Evolutionary conservation across 1,284 basidiomycete species (phyloP), one percentile per base, ranked within the genome.

Genomic region (Athelia sp.): DNA sequence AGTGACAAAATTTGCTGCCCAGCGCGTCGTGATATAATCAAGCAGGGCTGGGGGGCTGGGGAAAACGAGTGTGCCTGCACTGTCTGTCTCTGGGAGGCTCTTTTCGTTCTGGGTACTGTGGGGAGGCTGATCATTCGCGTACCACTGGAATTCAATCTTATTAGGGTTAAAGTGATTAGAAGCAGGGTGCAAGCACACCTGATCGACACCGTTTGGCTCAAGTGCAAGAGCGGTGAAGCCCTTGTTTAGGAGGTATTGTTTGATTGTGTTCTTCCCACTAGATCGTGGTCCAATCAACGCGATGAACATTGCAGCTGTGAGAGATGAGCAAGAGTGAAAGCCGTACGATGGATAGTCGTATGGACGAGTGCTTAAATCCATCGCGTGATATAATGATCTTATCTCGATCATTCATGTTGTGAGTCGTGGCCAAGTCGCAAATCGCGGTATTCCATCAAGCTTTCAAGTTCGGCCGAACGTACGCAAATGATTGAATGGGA

Each of bases 1-100:
- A 0, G 93, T 97, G 24, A 98, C 93, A 60, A 88, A 92, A 56
- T 89, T 71, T 2, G 73, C 64, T 38, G 75, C 76, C 97, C 96
- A 99, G 56, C 90, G 78, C 52, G 75, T 76, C 3, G 97, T 99
- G 9, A 86, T 82, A 64, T 88, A 78, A 56, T 86, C 78, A 32
- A 99, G 75, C 50, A 98, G 68, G 3, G 75, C 69, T 18, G 67
- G 62, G 1, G 81, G 63, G 4, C 6, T n/a, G 75, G 26, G 26
- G 13, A 29, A 29, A 13, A 29, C 13, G 4, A 29, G 75, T 3
- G 70, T 34, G 61, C 36, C 15, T 6, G 4, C n/a, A n/a, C 19
- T n/a, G 15, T 17, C 15, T 40, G 36, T 40, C 19, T 6, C n/a
- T n/a, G 36, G 19, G 15, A n/a, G 15, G 15, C 9, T n/a, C 8